Percentiles rank a stretch among this genome's conserved stretches.
These are phyloP conservation scores for Fusarium solani-melongenae DNA, from an alignment of 2,329 filamentous ascomycete genomes.

Conservation along the genomic window DNA sequence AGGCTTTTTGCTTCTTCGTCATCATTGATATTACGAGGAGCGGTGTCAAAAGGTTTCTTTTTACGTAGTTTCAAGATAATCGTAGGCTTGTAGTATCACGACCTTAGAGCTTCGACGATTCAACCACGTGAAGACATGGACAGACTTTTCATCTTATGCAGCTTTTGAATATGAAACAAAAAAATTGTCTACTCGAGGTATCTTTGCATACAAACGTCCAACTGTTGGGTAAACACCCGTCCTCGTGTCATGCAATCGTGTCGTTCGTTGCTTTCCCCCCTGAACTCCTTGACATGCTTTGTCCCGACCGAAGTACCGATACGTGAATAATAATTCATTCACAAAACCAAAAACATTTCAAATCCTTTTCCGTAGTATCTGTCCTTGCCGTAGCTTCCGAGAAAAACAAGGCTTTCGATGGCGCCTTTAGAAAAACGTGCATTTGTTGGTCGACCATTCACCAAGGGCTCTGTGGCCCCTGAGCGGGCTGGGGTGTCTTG, in stretches of 20 bases:
- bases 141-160: not conserved
- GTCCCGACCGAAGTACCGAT: not conserved
- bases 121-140: not conserved
- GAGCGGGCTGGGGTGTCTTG: conserved; percentile 20
- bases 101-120: not conserved
- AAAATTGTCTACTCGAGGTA: conserved; percentile 21
- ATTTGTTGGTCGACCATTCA: conserved; percentile 15
- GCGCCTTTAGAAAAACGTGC: not conserved
- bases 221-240: conserved; percentile 8
- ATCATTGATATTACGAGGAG: conserved; percentile 18
- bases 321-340: conserved; percentile 4
- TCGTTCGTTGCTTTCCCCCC: conserved; percentile 5
- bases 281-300: conserved; percentile 23
- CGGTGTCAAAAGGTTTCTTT: conserved; percentile 19
- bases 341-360: not conserved
- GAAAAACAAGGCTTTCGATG: not conserved
- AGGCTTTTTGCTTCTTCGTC: conserved; percentile 14
- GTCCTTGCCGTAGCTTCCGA: not conserved
- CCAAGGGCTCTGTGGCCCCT: conserved; percentile 44
- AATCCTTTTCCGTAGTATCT: not conserved
- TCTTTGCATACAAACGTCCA: conserved; percentile 29
- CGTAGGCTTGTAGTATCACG: not conserved
- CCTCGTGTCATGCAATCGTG: conserved; percentile 11
- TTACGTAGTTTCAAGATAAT: not conserved
- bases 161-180: conserved; percentile 14